Percentiles rank a stretch among this genome's conserved stretches.
phyloP scores from a whole-genome alignment of 345 rosid genomes.

The Alliaria petiolata region DNA sequence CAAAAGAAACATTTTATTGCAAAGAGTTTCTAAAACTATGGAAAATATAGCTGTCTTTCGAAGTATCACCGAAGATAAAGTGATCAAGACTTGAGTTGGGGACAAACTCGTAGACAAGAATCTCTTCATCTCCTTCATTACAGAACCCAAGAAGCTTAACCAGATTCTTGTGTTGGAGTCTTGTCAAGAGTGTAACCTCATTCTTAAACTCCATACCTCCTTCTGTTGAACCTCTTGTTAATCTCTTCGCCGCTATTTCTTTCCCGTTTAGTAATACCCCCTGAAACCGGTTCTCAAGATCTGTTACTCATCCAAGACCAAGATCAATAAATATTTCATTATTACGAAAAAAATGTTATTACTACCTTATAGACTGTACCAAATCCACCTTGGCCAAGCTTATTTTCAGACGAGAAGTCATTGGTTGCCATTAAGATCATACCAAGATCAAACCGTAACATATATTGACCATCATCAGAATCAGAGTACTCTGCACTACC shows the following conservation, averaged over 20 bases:
- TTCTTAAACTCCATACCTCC: slow-evolving; percentile 44
- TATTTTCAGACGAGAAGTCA: slow-evolving; percentile 29
- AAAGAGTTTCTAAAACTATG: neutral
- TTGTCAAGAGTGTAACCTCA: slow-evolving; percentile 43
- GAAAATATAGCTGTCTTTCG: neutral
- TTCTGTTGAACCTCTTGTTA: slow-evolving; percentile 29
- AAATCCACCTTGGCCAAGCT: slow-evolving; percentile 43
- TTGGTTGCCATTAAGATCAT: neutral
- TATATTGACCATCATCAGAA: neutral
- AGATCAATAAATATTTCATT: neutral
- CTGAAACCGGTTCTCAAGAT: slow-evolving; percentile 11
- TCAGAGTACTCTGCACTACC: neutral
- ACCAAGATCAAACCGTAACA: slow-evolving; percentile 13
- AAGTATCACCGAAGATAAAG: neutral
- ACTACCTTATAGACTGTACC: slow-evolving; percentile 41
- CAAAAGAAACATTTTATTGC: neutral
- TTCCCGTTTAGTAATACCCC: slow-evolving; percentile 34
- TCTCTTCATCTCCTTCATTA: slow-evolving; percentile 16
- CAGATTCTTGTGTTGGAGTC: slow-evolving; percentile 49
- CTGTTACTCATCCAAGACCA: neutral
- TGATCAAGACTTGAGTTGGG: neutral
- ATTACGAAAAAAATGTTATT: neutral
- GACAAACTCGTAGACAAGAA: slow-evolving; percentile 1
- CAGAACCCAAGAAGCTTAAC: slow-evolving; percentile 53
- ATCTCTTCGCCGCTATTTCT: slow-evolving; percentile 44